A percentile compares a stretch with the other conserved stretches of the same genome.
phyloP scores from a whole-genome alignment of 371 early-diverging fungal genomes.

The Smittium culicis region DNA sequence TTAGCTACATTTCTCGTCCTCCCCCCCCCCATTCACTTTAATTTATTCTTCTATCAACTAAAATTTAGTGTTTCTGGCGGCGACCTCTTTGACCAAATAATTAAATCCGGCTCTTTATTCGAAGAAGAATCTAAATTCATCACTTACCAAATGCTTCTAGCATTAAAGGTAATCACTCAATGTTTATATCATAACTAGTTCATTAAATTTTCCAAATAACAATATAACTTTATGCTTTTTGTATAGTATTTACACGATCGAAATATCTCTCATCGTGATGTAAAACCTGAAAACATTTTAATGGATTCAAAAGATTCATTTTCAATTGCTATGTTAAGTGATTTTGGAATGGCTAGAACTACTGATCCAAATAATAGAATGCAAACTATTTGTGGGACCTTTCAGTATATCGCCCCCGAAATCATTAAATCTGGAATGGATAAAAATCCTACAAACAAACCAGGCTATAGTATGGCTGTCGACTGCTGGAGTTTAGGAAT shows the following conservation, averaged over 20 bases:
- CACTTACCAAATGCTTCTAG: no score
- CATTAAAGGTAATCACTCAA: no score
- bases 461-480: slow-evolving; percentile 36
- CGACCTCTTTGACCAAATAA: no score
- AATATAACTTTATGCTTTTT: no score
- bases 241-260: slow-evolving; percentile 34
- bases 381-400: slow-evolving; percentile 46
- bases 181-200: no score
- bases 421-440: slow-evolving; percentile 28
- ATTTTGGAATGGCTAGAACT: slow-evolving; percentile 48
- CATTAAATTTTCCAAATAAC: no score
- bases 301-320: slow-evolving; percentile 26
- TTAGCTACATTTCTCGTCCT: no score
- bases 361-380: slow-evolving; percentile 24
- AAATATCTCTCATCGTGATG: slow-evolving; percentile 37
- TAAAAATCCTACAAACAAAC: slow-evolving; percentile 21
- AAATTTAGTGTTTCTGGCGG: no score
- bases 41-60: no score
- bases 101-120: no score
- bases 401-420: slow-evolving; percentile 44
- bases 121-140: no score
- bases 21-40: no score
- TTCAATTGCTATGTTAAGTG: slow-evolving; percentile 37
- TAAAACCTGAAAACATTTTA: slow-evolving; percentile 47
- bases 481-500: slow-evolving; percentile 50